phyloP scores from a whole-genome alignment of 2,329 filamentous ascomycete genomes.

The Fusarium sp. region DNA sequence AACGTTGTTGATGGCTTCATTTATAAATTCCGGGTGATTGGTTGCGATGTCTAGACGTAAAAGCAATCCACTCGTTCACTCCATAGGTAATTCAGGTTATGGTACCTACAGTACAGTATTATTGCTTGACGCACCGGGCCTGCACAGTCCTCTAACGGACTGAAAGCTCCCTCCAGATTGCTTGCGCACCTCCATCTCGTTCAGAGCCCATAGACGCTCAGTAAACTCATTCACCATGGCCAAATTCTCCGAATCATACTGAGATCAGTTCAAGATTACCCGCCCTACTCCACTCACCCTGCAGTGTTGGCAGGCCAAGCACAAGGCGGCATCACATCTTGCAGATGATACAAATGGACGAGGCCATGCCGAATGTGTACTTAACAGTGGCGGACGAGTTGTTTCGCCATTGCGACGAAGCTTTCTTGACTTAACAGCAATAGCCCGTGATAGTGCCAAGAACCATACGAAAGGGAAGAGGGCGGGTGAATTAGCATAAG shows the following conservation, averaged over 20 bases:
- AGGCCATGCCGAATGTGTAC: slow-evolving; percentile 16
- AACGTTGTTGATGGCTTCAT: too few relatives aligned
- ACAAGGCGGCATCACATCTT: slow-evolving; percentile 29
- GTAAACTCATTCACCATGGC: slow-evolving; percentile 9
- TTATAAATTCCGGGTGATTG: too few relatives aligned
- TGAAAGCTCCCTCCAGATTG: not conserved
- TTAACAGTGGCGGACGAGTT: slow-evolving; percentile 15
- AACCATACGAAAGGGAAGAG: not conserved
- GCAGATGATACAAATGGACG: slow-evolving; percentile 26
- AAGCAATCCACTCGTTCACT: too few relatives aligned
- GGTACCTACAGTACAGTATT: not conserved
- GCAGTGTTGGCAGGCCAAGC: slow-evolving; percentile 3
- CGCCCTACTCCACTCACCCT: slow-evolving; percentile 33
- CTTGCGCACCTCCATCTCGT: not conserved
- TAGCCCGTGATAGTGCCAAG: not conserved
- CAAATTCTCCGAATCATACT: slow-evolving; percentile 12
- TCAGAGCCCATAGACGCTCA: not conserved
- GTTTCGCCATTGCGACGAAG: slow-evolving; percentile 30
- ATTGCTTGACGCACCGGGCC: not conserved
- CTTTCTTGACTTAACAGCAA: slow-evolving; percentile 15
- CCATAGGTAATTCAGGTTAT: too few relatives aligned
- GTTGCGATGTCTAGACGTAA: too few relatives aligned
- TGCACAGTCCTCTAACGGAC: not conserved
- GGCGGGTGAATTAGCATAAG: too few relatives aligned
- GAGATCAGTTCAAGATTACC: slow-evolving; percentile 11